Base-by-base conservation (phyloP, 2,329 filamentous ascomycete species). In the Trichophaea hybrida region DNA sequence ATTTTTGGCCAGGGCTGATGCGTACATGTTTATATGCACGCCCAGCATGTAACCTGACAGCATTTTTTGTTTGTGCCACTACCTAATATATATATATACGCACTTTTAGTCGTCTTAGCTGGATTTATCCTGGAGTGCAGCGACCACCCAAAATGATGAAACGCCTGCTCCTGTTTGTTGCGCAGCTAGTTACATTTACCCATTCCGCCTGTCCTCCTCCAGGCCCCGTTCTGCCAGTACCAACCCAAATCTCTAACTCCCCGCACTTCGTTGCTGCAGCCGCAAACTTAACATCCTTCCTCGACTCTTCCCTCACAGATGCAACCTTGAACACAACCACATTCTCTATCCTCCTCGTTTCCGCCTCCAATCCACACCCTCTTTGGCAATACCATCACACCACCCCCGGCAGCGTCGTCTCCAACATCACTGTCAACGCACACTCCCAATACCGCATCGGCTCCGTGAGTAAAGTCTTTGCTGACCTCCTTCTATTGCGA, bases 321-420 rank as follows among this genome's bases (percentile, higher is more conserved):
- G 62, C 68, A 1, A 71, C 73, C 7, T 66, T 70, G 0, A 61
- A 68, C 0, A 73, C 74, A 34, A 69, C 70, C 0, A 75, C 73
- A 0, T 74, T 76, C 61, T 74, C 74, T 52, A 53, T 35, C 35
- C 69, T 4, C 57, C 68, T 6, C 59, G 62, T 3, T 59, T 67
- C 1, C 70, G 71, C 1, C 7, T 24, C n/a, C 15, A 4, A 24
- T 24, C 24, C 24, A 24, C 24, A 33, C 13, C 40, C 12, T 12
- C 32, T 75, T 5, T 76, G 73, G 73, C 72, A 75, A 57, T 74
- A 73, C 52, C 74, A 75, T 49, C 73, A 75, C 52, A 68, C 73
- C 1, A 69, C 70, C 2, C 57, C 67, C 1, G 65, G 56, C 4
- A 75, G 74, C 32, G 63, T 67, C 5, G 67, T 69, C n/a, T 73